Conservation (phyloP, 805 yeast genomes). For the Saccharomycopsis sp. region DNA sequence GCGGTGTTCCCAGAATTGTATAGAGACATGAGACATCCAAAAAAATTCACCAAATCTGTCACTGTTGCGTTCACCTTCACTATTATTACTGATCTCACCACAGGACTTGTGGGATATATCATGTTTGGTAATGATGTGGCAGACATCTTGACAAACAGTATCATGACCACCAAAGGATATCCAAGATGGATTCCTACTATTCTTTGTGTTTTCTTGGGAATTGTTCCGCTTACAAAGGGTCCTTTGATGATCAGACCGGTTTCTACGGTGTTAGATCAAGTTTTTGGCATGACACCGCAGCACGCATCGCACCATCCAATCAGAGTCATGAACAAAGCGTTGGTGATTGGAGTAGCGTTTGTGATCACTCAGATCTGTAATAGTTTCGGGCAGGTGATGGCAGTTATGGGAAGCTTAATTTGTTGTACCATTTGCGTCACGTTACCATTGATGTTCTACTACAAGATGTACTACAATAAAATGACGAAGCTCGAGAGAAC, state of each 20-base stretch:
- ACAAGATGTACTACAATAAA: slow-evolving; percentile 38
- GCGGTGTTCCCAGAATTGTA: slow-evolving; percentile 75
- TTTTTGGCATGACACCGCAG: slow-evolving; percentile 7
- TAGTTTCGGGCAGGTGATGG: slow-evolving; percentile 67
- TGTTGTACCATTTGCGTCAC: slow-evolving; percentile 70
- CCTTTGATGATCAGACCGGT: slow-evolving; percentile 72
- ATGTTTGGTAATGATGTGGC: slow-evolving; percentile 71
- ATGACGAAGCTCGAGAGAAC: slow-evolving; percentile 28
- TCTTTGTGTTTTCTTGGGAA: slow-evolving; percentile 40
- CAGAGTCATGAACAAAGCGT: slow-evolving; percentile 15
- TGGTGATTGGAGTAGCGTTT: slow-evolving; percentile 14
- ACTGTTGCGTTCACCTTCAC: slow-evolving; percentile 53
- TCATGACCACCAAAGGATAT: slow-evolving; percentile 59
- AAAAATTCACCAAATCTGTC: slow-evolving; percentile 47
- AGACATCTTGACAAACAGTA: slow-evolving; percentile 74
- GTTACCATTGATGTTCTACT: slow-evolving; percentile 60
- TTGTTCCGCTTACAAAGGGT: slow-evolving; percentile 70
- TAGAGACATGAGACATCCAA: slow-evolving; percentile 69
- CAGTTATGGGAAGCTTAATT: slow-evolving; percentile 65
- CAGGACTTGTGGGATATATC: slow-evolving; percentile 62
- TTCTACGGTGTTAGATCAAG: slow-evolving; percentile 51
- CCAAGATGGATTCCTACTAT: slow-evolving; percentile 47
- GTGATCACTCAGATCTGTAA: slow-evolving; percentile 38
- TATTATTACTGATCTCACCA: slow-evolving; percentile 48
- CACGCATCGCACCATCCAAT: slow-evolving; percentile 11